Evolutionary conservation across 2,329 filamentous ascomycete species (phyloP).

Genomic region (Stemphylium vesicarium): DNA sequence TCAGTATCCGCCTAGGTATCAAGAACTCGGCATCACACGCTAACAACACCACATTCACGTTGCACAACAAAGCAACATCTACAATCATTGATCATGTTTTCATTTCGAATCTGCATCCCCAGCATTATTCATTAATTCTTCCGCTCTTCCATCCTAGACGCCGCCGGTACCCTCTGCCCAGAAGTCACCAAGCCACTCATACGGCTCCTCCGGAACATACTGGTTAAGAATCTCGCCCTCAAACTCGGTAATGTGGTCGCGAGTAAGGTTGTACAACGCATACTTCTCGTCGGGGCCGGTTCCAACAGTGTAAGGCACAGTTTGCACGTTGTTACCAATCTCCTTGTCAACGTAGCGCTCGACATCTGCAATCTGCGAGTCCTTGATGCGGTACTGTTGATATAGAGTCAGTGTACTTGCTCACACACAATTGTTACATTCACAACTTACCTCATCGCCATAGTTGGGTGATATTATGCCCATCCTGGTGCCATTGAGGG

Average conservation of each 20-base stretch:
- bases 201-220: conserved; percentile 29
- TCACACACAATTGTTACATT: too few species aligned
- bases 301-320: conserved; percentile 32
- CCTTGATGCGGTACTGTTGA: conserved; percentile 29
- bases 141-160: not conserved
- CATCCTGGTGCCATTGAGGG: conserved; percentile 34
- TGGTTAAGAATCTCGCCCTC: conserved; percentile 25
- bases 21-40: too few species aligned
- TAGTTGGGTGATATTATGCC: conserved; percentile 21
- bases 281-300: conserved; percentile 37
- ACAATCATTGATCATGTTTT: not conserved
- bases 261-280: conserved; percentile 33
- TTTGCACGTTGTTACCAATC: conserved; percentile 37
- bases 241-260: conserved; percentile 30
- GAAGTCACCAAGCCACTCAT: conserved; percentile 31
- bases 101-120: not conserved
- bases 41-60: too few species aligned
- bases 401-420: too few species aligned
- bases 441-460: too few species aligned
- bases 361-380: conserved; percentile 26
- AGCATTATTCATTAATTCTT: not conserved
- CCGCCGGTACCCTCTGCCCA: conserved; percentile 20
- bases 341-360: conserved; percentile 33
- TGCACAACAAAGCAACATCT: not conserved
- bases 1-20: too few species aligned